Conservation (phyloP, 2,329 filamentous ascomycete genomes). For the Cladosporium phlei region DNA sequence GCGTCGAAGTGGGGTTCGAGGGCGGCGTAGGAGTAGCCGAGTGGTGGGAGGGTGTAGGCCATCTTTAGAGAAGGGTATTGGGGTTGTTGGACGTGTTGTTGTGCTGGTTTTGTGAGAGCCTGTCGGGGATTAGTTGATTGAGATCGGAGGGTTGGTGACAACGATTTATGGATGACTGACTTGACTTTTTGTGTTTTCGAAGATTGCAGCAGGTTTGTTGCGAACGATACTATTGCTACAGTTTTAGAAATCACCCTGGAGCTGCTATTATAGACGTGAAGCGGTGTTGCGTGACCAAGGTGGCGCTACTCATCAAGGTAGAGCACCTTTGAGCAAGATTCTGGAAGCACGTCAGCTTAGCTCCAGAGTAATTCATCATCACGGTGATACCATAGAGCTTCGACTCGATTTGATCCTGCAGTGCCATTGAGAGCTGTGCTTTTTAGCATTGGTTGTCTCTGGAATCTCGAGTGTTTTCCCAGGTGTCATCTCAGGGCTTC, state of each 20-base stretch:
- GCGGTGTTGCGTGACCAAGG: background rate
- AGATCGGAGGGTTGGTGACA: background rate
- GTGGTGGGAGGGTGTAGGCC: slow-evolving; percentile 27
- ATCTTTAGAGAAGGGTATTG: slow-evolving; percentile 16
- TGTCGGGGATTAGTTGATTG: background rate
- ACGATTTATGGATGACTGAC: background rate
- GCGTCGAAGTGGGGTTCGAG: slow-evolving; percentile 69
- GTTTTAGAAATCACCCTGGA: too few species aligned
- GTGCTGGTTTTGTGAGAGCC: background rate
- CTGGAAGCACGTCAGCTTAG: slow-evolving; percentile 4
- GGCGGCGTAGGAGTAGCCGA: slow-evolving; percentile 47
- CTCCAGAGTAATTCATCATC: background rate
- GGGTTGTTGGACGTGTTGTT: slow-evolving; percentile 1
- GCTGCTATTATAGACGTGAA: too few species aligned
- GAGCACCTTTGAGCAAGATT: slow-evolving; percentile 13
- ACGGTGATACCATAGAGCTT: background rate
- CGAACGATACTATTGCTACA: too few species aligned
- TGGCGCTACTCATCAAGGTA: slow-evolving; percentile 9
- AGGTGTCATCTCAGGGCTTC: too few species aligned
- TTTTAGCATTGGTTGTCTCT: too few species aligned
- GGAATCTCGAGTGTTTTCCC: too few species aligned
- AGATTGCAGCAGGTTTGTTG: too few species aligned
- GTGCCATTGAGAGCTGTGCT: too few species aligned
- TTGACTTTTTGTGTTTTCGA: background rate
- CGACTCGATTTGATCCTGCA: too few species aligned